Percentiles rank a stretch among this genome's conserved stretches.
Evolutionary conservation across 352 stramenopile genomes (phyloP).

Genomic region (Plasmopara viticola): DNA sequence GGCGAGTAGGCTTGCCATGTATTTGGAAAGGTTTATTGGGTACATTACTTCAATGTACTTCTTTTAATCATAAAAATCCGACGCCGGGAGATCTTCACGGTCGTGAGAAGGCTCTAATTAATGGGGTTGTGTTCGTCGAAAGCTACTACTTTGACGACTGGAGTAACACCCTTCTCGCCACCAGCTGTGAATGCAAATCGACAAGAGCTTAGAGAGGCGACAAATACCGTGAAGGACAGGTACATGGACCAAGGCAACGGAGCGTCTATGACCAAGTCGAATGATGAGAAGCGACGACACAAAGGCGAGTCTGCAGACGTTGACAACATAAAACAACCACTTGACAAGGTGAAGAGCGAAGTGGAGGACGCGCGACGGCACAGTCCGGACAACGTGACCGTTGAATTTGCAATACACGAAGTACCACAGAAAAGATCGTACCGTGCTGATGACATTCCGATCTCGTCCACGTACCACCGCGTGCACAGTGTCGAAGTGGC

Average conservation of each 20-base stretch:
- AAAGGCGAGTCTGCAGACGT: slow-evolving; percentile 3
- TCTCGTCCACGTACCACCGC: slow-evolving; percentile 72
- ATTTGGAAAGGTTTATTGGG: slow-evolving; percentile 7
- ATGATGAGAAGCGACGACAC: slow-evolving; percentile 24
- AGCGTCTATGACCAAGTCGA: slow-evolving; percentile 17
- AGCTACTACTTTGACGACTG: slow-evolving; percentile 5
- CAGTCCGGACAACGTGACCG: slow-evolving; percentile 3
- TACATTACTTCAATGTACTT: slow-evolving; percentile 1
- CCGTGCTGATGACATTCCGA: slow-evolving; percentile 57
- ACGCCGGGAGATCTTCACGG: not conserved
- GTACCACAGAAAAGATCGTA: slow-evolving; percentile 17
- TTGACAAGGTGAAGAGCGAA: not conserved
- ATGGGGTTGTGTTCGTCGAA: slow-evolving; percentile 73
- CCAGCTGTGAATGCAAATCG: slow-evolving; percentile 4
- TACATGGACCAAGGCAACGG: slow-evolving; percentile 36
- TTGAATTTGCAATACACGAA: slow-evolving; percentile 6
- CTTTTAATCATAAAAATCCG: not conserved
- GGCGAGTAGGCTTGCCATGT: slow-evolving; percentile 39
- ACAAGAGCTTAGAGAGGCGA: slow-evolving; percentile 1
- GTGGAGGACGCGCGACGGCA: slow-evolving; percentile 1
- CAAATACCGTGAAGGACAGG: slow-evolving; percentile 17
- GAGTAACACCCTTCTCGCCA: slow-evolving; percentile 5
- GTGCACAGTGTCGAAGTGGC: slow-evolving; percentile 51
- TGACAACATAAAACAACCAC: too few species aligned
- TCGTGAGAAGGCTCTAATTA: slow-evolving; percentile 2